Percentiles rank a stretch among this genome's conserved stretches.
Conservation (phyloP, 2,329 filamentous ascomycete species). For the Penicillium olsonii region DNA sequence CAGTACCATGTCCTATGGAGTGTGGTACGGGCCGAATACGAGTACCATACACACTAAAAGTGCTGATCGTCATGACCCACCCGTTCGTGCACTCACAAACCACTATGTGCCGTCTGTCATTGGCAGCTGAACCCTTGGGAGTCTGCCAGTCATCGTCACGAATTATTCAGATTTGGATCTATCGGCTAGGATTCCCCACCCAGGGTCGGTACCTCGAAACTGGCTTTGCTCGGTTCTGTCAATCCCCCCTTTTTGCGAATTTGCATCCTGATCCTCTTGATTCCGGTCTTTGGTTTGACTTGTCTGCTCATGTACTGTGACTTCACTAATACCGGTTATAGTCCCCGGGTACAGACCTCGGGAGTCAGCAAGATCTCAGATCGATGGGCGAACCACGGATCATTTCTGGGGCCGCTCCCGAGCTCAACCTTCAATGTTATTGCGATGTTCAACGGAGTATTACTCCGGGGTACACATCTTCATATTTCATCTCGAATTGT, state of each 20-base stretch:
- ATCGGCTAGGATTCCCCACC: slow-evolving; percentile 5
- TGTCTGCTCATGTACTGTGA: neutral
- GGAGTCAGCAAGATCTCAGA: neutral
- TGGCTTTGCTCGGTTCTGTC: neutral
- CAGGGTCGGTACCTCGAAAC: neutral
- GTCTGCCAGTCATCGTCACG: slow-evolving; percentile 18
- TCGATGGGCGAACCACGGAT: neutral
- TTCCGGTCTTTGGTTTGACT: neutral
- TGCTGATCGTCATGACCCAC: slow-evolving; percentile 24
- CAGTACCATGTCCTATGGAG: no score
- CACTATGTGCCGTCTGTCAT: slow-evolving; percentile 12
- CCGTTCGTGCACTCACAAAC: slow-evolving; percentile 22
- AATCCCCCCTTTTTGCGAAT: neutral
- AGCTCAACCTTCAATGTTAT: neutral
- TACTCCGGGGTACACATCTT: no score
- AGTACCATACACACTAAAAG: neutral
- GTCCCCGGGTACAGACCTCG: no score
- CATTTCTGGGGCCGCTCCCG: neutral
- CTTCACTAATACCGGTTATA: neutral
- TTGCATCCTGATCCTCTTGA: neutral
- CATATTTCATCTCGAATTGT: no score
- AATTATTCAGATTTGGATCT: slow-evolving; percentile 20
- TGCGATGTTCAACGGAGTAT: no score
- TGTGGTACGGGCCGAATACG: neutral
- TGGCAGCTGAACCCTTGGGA: no score